Base-by-base conservation (phyloP, 2,329 filamentous ascomycete genomes). In the Penicillium glabrum region DNA sequence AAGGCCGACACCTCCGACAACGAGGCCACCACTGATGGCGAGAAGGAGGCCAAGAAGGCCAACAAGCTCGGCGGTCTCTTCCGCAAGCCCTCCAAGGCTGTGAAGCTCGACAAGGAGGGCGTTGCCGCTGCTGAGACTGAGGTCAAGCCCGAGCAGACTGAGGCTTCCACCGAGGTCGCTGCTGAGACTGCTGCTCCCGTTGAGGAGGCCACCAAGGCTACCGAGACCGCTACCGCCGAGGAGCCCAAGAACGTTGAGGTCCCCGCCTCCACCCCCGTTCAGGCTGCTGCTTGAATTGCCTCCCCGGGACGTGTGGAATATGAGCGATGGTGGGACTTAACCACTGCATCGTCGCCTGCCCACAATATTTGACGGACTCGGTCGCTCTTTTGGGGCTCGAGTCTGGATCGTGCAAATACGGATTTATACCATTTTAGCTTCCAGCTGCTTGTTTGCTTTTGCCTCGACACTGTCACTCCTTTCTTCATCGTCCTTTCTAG, bases 1-100 rank as follows among this genome's bases (percentile, higher is more conserved):
- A 82, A 80, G 70, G 69, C 71, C 52, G 79, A 81, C 61, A 73
- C 76, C n/a, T 72, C 75, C 11, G 80, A 82, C 66, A 72, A 75
- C 59, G 76, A 79, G 62, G 75, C 71, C 61, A 72, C 76, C 37
- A 80, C 82, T 59, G 75, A 70, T 43, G 77, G 79, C 66, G 61
- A 70, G 54, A 78, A 64, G 62, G 62, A 64, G 57, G 61, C 72
- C 58, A 79, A 79, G 72, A 73, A 75, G 69, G 60, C 63, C 60
- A 74, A 72, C 66, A 77, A 78, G 69, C 73, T 80, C 41, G 77
- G 78, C 49, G 74, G 77, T 61, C 72, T 80, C 44, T 80, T 80
- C 72, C 77, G 79, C 65, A 78, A 77, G 69, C 73, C 76, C 63
- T 80, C 77, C 73, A 78, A 77, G 71, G 76, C 76, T 48, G 74